Conservation (phyloP, 2,329 filamentous ascomycete genomes). For the Diaporthe caulivora region DNA sequence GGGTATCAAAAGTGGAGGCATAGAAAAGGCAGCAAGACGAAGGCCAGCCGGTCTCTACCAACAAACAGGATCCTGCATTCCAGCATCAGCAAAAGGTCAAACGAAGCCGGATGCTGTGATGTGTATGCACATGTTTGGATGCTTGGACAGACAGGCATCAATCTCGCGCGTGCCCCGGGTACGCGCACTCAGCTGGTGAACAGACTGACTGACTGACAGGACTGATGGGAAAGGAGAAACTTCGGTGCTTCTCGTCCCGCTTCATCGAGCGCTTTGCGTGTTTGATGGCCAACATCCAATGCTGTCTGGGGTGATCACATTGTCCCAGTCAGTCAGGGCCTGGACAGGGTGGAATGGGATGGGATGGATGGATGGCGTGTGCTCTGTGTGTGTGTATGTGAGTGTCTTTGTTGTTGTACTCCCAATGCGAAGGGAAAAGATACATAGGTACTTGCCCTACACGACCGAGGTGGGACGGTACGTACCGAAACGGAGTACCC, state of each 20-base stretch:
- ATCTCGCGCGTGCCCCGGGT: neutral
- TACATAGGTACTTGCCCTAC: constrained; percentile 40
- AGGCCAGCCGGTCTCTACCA: constrained; percentile 6
- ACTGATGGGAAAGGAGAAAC: neutral
- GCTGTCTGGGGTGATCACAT: constrained; percentile 28
- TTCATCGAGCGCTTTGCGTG: constrained; percentile 9
- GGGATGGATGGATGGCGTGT: constrained; percentile 7
- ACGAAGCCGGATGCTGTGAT: neutral
- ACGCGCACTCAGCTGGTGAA: constrained; percentile 4
- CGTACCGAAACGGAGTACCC: constrained; percentile 41
- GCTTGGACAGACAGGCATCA: neutral
- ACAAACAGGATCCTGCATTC: neutral
- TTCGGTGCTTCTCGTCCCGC: constrained; percentile 24
- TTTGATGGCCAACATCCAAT: constrained; percentile 27
- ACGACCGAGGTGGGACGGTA: constrained; percentile 34
- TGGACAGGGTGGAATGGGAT: constrained; percentile 4
- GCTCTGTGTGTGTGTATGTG: too few relatives aligned
- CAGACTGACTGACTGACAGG: neutral
- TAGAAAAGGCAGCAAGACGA: constrained; percentile 18
- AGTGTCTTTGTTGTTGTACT: constrained; percentile 15
- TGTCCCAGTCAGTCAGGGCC: constrained; percentile 25
- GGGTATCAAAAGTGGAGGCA: constrained; percentile 30
- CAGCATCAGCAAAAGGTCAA: constrained; percentile 6
- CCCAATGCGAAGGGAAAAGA: neutral
- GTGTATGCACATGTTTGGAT: neutral